phyloP scores from a whole-genome alignment of 306 rosid genomes.

The Acmispon strigosus region DNA sequence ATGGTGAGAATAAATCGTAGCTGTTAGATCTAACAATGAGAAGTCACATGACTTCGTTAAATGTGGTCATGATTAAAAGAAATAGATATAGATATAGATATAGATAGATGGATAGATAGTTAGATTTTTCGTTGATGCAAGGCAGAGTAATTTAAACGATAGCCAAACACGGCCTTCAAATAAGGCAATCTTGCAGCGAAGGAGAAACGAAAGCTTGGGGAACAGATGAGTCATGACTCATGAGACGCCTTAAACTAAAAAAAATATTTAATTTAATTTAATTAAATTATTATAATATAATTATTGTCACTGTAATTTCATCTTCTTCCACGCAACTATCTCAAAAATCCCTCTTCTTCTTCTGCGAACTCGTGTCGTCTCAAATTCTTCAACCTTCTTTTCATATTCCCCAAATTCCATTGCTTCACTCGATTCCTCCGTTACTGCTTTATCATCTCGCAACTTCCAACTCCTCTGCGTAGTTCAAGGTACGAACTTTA shows the following conservation, averaged over 20 bases:
- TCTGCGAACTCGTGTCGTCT: not conserved
- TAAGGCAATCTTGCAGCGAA: not conserved
- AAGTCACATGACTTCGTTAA: too few species aligned
- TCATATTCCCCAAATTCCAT: not conserved
- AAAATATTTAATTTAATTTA: not conserved
- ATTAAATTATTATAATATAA: not conserved
- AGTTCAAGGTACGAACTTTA: constrained; percentile 43
- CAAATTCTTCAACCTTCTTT: constrained; percentile 13
- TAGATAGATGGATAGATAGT: too few species aligned
- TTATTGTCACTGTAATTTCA: constrained; percentile 14
- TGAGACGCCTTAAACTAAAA: not conserved
- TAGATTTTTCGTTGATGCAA: too few species aligned
- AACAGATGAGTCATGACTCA: too few species aligned
- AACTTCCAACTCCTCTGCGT: constrained; percentile 10
- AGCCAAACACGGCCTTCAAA: not conserved
- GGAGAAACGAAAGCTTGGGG: not conserved
- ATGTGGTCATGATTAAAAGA: too few species aligned
- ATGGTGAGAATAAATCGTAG: too few species aligned
- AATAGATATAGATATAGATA: too few species aligned
- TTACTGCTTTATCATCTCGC: not conserved
- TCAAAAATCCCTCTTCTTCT: not conserved
- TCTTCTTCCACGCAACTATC: constrained; percentile 45
- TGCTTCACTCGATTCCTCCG: constrained; percentile 3
- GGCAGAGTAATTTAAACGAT: too few species aligned
- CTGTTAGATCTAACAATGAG: too few species aligned